A percentile compares a stretch with the other conserved stretches of the same genome.
Conservation (phyloP, 2,329 filamentous ascomycete genomes). For the Ascochyta viciae-villosae region DNA sequence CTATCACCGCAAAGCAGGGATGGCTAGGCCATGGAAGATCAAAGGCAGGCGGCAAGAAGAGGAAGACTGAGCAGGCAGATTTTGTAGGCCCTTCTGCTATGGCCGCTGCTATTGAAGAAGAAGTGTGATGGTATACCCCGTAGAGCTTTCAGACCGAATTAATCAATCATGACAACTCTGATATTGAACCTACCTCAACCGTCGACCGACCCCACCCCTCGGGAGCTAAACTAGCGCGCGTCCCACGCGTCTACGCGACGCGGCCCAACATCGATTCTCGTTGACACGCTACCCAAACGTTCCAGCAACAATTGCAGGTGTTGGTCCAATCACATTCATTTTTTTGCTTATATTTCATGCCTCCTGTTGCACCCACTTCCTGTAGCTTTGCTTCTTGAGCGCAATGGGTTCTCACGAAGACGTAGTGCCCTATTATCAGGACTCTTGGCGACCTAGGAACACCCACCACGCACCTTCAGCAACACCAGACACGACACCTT, state of each 20-base stretch:
- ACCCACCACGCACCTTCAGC: background rate
- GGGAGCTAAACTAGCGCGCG: constrained; percentile 3
- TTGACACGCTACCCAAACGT: background rate
- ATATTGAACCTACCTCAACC: background rate
- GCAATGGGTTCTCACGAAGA: constrained; percentile 1
- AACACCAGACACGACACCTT: background rate
- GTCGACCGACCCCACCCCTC: background rate
- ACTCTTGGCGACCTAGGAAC: background rate
- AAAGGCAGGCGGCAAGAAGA: constrained; percentile 25
- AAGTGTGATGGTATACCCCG: background rate
- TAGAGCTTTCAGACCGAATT: background rate
- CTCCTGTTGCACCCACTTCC: background rate
- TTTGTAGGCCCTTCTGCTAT: background rate
- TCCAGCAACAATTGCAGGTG: background rate
- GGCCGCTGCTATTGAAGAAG: background rate
- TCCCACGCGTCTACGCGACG: constrained; percentile 6
- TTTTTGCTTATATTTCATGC: background rate
- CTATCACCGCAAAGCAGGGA: constrained; percentile 52
- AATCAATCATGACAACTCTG: too few species aligned
- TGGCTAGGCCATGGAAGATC: constrained; percentile 36
- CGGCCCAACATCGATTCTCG: background rate
- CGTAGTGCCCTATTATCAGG: background rate
- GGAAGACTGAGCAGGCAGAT: constrained; percentile 1
- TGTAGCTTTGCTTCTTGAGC: background rate
- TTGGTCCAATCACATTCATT: background rate